Evolutionary conservation across 306 rosid genomes (phyloP), one percentile per base, ranked within the genome.

Genomic region (Heteromeles arbutifolia): DNA sequence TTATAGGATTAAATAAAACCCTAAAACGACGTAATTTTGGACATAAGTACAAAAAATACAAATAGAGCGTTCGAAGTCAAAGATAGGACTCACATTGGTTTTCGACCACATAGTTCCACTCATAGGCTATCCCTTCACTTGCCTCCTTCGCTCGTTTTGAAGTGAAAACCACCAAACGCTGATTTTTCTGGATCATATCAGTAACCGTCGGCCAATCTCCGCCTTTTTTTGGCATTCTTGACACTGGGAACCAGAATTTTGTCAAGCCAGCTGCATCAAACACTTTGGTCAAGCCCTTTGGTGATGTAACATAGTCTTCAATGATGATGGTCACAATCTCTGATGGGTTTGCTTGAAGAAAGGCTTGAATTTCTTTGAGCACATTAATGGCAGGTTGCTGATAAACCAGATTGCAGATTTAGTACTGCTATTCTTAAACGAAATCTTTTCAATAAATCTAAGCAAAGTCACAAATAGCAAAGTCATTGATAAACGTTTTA

Each of bases 221-320:
- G 4, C 99, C 99, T 18, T 88, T 86, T 84, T 86, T 85, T 6
- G 99, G 97, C 97, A 95, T 92, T 82, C 91, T 76, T 39, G 90
- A 87, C 7, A 92, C 91, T 0, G 99, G 99, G 78, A 95, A 92
- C 99, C 97, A 92, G 82, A 78, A 95, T 54, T 89, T 90, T 77
- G 81, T 84, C 66, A 95, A 84, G 41, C 97, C 99, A 82, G 97
- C 92, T 39, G 96, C 97, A 81, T 88, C 85, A 82, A 95, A 95
- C 87, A 89, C 96, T 76, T 89, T 92, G 45, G 92, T 92, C 37
- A 95, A 74, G 59, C 99, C 97, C 67, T 86, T 92, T 72, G 97
- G 96, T 1, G 99, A 87, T 1, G 92, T 85, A 12, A 95, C 99
- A 4, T 92, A 95, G 83, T 95, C 99, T 84, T 95, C 99, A 65